Conservation (phyloP, 1,284 basidiomycete genomes). For the Inonotus hispidus region DNA sequence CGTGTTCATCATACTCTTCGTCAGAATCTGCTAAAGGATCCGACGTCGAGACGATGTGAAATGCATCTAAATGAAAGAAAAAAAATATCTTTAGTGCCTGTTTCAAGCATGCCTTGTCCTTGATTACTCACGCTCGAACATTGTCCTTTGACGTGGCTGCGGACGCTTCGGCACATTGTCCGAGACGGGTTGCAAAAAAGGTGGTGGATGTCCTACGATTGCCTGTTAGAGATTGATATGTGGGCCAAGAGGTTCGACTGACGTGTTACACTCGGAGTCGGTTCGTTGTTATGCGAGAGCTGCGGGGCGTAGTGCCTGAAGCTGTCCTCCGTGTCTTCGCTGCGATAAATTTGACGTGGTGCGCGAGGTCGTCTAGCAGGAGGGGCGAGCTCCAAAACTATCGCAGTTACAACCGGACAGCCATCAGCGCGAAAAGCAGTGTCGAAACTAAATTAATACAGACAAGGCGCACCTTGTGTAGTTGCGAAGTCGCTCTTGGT, state of each 20-base stretch:
- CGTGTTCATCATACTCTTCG: conserved; percentile 18
- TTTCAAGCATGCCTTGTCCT: background rate
- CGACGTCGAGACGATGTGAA: conserved; percentile 17
- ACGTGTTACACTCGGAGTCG: background rate
- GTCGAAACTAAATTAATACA: background rate
- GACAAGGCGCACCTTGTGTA: conserved; percentile 12
- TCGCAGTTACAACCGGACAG: background rate
- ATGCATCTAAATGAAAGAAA: conserved; percentile 11
- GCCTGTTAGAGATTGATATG: background rate
- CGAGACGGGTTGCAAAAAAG: background rate
- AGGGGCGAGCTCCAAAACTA: conserved; percentile 17
- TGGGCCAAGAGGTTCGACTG: background rate
- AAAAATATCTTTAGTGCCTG: background rate
- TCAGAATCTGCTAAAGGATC: conserved; percentile 18
- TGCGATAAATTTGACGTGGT: conserved; percentile 17
- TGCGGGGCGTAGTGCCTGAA: conserved; percentile 18
- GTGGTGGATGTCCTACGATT: background rate
- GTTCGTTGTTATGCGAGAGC: background rate
- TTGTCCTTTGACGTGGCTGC: conserved; percentile 10
- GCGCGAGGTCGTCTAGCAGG: conserved; percentile 9
- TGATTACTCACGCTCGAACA: conserved; percentile 18
- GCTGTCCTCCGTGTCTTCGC: conserved; percentile 13
- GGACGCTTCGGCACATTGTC: background rate
- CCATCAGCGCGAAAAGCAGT: background rate
- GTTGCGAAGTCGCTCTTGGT: conserved; percentile 7